Evolutionary conservation across 176 grass and related monocot species (phyloP).

Genomic region (Alopecurus myosuroides): DNA sequence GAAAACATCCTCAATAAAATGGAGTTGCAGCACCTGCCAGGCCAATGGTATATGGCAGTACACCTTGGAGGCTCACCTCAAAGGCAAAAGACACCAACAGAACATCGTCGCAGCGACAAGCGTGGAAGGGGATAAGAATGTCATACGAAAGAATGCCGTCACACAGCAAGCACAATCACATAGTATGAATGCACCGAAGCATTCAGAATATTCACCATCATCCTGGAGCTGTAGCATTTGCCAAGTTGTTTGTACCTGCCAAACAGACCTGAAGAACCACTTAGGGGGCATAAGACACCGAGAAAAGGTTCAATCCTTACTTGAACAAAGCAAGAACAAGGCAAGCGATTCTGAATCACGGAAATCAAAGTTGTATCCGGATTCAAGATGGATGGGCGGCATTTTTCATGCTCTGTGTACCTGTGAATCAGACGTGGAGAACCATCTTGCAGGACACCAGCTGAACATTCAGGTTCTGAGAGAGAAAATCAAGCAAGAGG

Average conservation of each 20-base stretch:
- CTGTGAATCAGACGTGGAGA: background rate
- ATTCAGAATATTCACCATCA: background rate
- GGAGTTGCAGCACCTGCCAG: conserved; percentile 18
- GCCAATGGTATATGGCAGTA: background rate
- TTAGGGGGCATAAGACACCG: conserved; percentile 22
- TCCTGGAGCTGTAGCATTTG: background rate
- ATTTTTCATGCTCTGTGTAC: conserved; percentile 10
- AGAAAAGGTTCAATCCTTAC: conserved; percentile 2
- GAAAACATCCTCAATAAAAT: background rate
- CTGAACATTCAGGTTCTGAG: background rate
- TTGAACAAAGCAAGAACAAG: conserved; percentile 6
- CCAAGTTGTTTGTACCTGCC: background rate
- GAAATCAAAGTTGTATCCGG: background rate
- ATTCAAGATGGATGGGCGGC: background rate
- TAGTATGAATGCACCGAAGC: background rate
- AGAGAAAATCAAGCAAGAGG: background rate
- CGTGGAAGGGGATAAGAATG: background rate
- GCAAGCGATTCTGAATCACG: background rate
- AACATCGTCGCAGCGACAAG: background rate
- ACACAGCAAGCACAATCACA: background rate
- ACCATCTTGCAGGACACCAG: conserved; percentile 1
- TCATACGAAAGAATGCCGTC: background rate
- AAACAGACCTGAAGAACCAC: background rate
- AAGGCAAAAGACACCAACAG: conserved; percentile 24
- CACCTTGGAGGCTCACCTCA: background rate